Conservation (phyloP, 139 green algal species). For the Trebouxia sp. region DNA sequence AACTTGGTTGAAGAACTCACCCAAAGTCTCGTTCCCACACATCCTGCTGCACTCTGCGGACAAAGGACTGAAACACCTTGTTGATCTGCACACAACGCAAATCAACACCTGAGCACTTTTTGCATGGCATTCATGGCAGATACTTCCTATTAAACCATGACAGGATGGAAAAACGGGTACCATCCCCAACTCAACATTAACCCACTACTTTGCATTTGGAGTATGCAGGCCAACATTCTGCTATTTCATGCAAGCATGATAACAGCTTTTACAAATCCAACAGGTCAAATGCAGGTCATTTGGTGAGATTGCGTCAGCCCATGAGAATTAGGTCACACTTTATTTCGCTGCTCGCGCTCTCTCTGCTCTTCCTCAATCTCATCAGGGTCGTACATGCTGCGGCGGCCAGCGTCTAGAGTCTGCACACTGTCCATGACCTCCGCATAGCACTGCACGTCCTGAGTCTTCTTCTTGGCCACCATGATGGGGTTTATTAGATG, state of each 20-base stretch:
- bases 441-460: constrained; percentile 96
- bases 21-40: constrained; percentile 76
- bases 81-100: constrained; percentile 73
- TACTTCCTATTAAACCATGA: too few species aligned
- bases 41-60: constrained; percentile 78
- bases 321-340: too few species aligned
- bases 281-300: too few species aligned
- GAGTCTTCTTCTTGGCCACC: constrained; percentile 98
- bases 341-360: constrained; percentile 90
- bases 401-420: constrained; percentile 84
- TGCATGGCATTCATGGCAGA: too few species aligned
- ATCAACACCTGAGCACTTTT: too few species aligned
- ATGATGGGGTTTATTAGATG: constrained; percentile 99
- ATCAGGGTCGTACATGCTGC: constrained; percentile 93
- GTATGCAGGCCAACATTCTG: too few species aligned
- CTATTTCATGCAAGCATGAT: too few species aligned
- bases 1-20: constrained; percentile 18
- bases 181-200: too few species aligned
- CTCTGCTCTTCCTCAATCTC: constrained; percentile 99
- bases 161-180: too few species aligned
- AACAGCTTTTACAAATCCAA: too few species aligned
- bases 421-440: constrained; percentile 96
- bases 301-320: too few species aligned
- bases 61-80: constrained; percentile 76
- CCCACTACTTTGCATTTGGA: too few species aligned